A percentile compares a stretch with the other conserved stretches of the same genome.
phyloP scores from a whole-genome alignment of 1,139 yeast genomes.

The Zygotorulaspora mrakii region DNA sequence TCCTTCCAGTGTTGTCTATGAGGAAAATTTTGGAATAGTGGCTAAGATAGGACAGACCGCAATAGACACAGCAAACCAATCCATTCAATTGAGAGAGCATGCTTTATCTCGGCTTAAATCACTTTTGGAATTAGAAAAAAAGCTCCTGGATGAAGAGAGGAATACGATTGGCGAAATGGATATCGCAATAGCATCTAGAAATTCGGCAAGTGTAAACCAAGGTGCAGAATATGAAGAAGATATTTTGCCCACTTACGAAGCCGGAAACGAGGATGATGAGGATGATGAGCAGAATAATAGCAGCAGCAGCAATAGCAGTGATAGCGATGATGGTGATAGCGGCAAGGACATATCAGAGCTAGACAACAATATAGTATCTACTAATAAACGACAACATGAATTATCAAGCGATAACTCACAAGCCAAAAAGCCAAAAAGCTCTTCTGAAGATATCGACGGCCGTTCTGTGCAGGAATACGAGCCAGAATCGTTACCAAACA shows the following conservation, averaged over 20 bases:
- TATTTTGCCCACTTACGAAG: conserved; percentile 31
- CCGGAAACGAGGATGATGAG: conserved; percentile 25
- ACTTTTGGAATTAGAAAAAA: conserved; percentile 25
- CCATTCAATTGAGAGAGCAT: conserved; percentile 23
- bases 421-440: conserved; percentile 8
- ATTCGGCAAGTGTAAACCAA: conserved; percentile 21
- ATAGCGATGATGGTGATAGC: conserved; percentile 12
- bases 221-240: conserved; percentile 17
- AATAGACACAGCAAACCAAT: conserved; percentile 23
- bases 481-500: conserved; percentile 9
- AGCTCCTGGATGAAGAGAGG: conserved; percentile 24
- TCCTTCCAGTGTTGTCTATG: conserved; percentile 30
- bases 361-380: not conserved
- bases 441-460: conserved; percentile 6
- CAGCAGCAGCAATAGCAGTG: conserved; percentile 11
- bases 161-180: conserved; percentile 30
- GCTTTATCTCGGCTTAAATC: conserved; percentile 20
- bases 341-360: conserved; percentile 8
- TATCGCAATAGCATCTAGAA: conserved; percentile 27
- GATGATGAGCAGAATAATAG: conserved; percentile 20
- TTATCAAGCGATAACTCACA: conserved; percentile 6
- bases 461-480: conserved; percentile 11
- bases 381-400: conserved; percentile 6
- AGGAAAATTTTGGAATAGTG: conserved; percentile 31
- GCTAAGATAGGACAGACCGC: conserved; percentile 29